phyloP scores from a whole-genome alignment of 2,329 filamentous ascomycete genomes.

The Calonectria multiphialidica region DNA sequence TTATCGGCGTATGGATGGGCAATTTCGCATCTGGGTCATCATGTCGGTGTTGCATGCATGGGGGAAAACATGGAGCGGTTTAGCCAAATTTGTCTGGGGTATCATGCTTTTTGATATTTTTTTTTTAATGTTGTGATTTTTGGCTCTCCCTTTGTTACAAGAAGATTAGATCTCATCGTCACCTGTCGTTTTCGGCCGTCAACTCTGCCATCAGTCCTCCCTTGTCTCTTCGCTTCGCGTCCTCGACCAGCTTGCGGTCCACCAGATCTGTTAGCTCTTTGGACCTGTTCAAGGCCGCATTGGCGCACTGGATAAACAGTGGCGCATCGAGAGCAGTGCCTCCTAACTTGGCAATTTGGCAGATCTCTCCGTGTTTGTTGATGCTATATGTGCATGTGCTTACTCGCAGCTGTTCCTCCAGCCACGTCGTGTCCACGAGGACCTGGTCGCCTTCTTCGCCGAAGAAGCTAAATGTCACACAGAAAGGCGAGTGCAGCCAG shows the following conservation, averaged over 20 bases:
- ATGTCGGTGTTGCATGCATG: slow-evolving; percentile 18
- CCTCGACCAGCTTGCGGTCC: slow-evolving; percentile 79
- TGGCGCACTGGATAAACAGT: slow-evolving; percentile 80
- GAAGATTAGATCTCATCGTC: slow-evolving; percentile 32
- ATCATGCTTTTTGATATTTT: slow-evolving; percentile 44
- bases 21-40: slow-evolving; percentile 5
- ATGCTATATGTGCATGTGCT: slow-evolving; percentile 85
- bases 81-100: slow-evolving; percentile 37
- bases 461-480: slow-evolving; percentile 90
- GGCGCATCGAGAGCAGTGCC: slow-evolving; percentile 86
- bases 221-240: slow-evolving; percentile 81
- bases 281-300: slow-evolving; percentile 80
- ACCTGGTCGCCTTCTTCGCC: slow-evolving; percentile 75
- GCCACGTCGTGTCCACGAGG: slow-evolving; percentile 76
- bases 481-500: slow-evolving; percentile 92
- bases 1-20: slow-evolving; percentile 35
- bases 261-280: slow-evolving; percentile 84
- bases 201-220: slow-evolving; percentile 83
- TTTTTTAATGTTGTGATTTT: slow-evolving; percentile 21
- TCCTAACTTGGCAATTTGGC: slow-evolving; percentile 91
- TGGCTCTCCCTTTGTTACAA: slow-evolving; percentile 27
- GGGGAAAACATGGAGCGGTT: slow-evolving; percentile 25
- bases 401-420: slow-evolving; percentile 82
- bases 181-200: slow-evolving; percentile 86
- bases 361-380: slow-evolving; percentile 91